phyloP scores from a whole-genome alignment of 768 basidiomycete genomes.

The Crepidotus variabilis region DNA sequence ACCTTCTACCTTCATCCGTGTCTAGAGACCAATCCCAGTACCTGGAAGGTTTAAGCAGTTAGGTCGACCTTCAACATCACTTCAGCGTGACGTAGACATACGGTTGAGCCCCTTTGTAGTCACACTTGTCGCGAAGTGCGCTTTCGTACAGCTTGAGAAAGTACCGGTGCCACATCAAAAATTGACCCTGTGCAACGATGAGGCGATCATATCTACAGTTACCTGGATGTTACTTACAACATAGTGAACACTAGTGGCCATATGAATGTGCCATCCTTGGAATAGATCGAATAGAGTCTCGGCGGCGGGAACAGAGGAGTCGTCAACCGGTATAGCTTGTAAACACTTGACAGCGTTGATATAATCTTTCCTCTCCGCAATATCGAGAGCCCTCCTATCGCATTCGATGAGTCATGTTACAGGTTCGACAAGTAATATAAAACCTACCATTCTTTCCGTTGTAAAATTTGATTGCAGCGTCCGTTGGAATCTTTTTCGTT shows the following conservation, averaged over 20 bases:
- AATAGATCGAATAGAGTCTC: constrained; percentile 37
- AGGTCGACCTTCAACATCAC: neutral
- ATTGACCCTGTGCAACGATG: constrained; percentile 23
- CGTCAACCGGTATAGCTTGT: constrained; percentile 23
- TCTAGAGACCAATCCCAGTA: constrained; percentile 41
- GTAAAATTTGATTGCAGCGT: constrained; percentile 1
- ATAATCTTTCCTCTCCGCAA: constrained; percentile 24
- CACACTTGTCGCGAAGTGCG: constrained; percentile 31
- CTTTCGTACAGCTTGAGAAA: constrained; percentile 27
- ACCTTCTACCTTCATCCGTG: constrained; percentile 20
- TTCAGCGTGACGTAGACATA: constrained; percentile 12
- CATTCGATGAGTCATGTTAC: neutral
- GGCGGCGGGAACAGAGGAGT: constrained; percentile 15
- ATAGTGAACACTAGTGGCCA: constrained; percentile 26
- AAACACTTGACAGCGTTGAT: constrained; percentile 30
- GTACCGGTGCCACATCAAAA: constrained; percentile 35
- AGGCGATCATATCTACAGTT: neutral
- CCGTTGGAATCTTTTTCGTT: neutral
- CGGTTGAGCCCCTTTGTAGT: constrained; percentile 30
- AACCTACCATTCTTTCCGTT: constrained; percentile 8
- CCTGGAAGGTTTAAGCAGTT: constrained; percentile 11
- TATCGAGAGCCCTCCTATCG: constrained; percentile 25
- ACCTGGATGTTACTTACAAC: constrained; percentile 22
- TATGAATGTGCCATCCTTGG: constrained; percentile 29
- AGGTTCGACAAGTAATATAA: neutral